Base-by-base conservation (phyloP, 495 filamentous ascomycete genomes). In the Cryomyces minteri region DNA sequence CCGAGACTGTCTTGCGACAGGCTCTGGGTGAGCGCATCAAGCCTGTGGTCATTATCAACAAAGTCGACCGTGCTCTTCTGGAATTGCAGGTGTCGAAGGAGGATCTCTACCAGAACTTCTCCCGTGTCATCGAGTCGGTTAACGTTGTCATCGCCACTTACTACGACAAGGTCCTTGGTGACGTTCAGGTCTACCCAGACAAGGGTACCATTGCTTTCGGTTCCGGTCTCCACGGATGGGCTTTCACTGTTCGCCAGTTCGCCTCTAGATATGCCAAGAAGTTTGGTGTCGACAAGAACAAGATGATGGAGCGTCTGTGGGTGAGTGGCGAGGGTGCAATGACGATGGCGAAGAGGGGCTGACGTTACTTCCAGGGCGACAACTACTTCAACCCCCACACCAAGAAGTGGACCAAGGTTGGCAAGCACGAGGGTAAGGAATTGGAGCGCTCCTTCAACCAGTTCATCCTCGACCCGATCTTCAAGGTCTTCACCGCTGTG, bases 291-390 rank as follows among this genome's bases (percentile, higher is more conserved):
- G 92, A 98, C 76, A 84, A 82, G 67, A 77, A 74, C 68, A 96
- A 96, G 85, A 94, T 98, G 92, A 94, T 96, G 79, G 85, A 94
- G 72, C 87, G 92, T 77, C 82, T 98, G 58, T 98, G 90, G 90
- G 84, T 87, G 69, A 67, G 76, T 59, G 28, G n/a, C 34, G n/a
- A 40, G 14, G 18, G 8, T 10, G 10, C 30, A 32, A 12, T 11
- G 25, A 10, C 12, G 48, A 5, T 30, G 34, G 37, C 9, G 3
- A 31, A 49, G 54, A 44, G 54, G 49, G 38, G 34, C 29, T 45
- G 6, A 38, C 34, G 34, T 38, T 9, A 38, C 3, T 25, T 31
- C 39, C 46, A 85, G 79, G 90, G 90, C 58, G 92, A 99, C 79
- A 95, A 85, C 73, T 99, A 79, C 76, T 96, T 99, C 81, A 96